Conservation (phyloP, 371 early-diverging fungal species). For the Mortierella sp. region DNA sequence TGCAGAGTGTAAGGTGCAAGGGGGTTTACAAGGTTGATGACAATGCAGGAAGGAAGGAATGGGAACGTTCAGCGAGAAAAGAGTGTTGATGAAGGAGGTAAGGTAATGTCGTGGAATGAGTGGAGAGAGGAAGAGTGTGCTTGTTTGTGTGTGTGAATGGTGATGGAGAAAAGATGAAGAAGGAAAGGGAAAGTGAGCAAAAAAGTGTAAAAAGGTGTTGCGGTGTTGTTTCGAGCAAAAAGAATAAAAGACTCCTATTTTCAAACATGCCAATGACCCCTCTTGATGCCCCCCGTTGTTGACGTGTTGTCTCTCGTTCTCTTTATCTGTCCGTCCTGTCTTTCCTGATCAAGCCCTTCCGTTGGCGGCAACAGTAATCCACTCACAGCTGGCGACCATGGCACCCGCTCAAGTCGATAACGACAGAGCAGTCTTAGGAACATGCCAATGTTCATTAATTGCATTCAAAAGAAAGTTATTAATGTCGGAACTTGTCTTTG, state of each 20-base stretch:
- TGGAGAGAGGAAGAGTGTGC: not conserved
- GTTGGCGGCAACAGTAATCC: not conserved
- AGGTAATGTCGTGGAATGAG: too few species aligned
- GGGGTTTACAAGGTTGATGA: not conserved
- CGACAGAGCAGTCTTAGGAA: too few species aligned
- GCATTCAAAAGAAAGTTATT: not conserved
- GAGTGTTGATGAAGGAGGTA: not conserved
- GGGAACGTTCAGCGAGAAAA: not conserved
- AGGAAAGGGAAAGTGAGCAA: too few species aligned
- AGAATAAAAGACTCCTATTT: not conserved
- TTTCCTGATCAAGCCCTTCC: slow-evolving; percentile 5
- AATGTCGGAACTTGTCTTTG: not conserved
- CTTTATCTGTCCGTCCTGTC: not conserved
- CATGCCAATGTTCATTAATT: not conserved
- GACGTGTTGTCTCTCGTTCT: not conserved
- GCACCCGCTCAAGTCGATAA: not conserved
- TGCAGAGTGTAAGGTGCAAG: not conserved
- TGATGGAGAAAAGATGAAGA: not conserved
- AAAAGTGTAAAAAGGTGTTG: not conserved
- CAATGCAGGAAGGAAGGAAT: too few species aligned
- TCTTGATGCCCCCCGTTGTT: too few species aligned
- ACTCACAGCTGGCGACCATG: not conserved
- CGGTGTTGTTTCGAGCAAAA: not conserved
- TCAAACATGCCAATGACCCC: not conserved
- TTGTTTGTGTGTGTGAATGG: not conserved